Conservation (phyloP, 495 filamentous ascomycete species). For the Arthonia radiata region DNA sequence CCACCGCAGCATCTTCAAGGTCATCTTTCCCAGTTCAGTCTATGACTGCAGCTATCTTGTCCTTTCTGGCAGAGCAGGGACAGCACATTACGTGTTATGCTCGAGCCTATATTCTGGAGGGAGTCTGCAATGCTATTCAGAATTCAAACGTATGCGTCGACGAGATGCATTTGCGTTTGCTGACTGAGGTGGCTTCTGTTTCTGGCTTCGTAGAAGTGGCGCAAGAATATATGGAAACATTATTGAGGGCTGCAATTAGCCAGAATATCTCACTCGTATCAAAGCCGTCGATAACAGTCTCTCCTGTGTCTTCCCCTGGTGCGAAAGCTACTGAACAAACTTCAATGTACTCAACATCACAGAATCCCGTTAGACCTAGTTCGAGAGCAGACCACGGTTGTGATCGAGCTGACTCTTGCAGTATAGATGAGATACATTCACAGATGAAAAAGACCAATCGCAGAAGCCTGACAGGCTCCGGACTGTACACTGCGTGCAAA, state of each 20-base stretch:
- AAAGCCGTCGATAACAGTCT: too few species aligned
- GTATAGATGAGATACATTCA: too few species aligned
- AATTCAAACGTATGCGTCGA: conserved; percentile 1
- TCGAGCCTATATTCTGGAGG: conserved; percentile 11
- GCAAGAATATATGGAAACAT: conserved; percentile 7
- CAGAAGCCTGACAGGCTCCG: background rate
- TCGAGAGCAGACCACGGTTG: background rate
- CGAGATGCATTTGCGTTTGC: conserved; percentile 4
- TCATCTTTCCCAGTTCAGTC: background rate
- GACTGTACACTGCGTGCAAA: conserved; percentile 2
- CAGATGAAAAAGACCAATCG: too few species aligned
- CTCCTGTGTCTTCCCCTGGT: too few species aligned
- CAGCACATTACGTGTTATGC: conserved; percentile 10
- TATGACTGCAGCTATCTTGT: conserved; percentile 4
- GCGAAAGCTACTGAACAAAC: too few species aligned
- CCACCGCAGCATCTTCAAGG: conserved; percentile 2
- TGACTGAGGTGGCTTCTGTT: conserved; percentile 6
- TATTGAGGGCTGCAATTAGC: conserved; percentile 3
- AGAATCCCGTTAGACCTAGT: too few species aligned
- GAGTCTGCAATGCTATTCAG: conserved; percentile 2
- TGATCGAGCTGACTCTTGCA: background rate
- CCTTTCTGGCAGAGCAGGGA: conserved; percentile 4
- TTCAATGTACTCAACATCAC: too few species aligned
- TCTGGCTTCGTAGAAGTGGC: conserved; percentile 11
- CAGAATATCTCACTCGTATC: too few species aligned